Evolutionary conservation across 2,329 filamentous ascomycete species (phyloP), one percentile per base, ranked within the genome.

Genomic region (Emergomyces pasteurianus): DNA sequence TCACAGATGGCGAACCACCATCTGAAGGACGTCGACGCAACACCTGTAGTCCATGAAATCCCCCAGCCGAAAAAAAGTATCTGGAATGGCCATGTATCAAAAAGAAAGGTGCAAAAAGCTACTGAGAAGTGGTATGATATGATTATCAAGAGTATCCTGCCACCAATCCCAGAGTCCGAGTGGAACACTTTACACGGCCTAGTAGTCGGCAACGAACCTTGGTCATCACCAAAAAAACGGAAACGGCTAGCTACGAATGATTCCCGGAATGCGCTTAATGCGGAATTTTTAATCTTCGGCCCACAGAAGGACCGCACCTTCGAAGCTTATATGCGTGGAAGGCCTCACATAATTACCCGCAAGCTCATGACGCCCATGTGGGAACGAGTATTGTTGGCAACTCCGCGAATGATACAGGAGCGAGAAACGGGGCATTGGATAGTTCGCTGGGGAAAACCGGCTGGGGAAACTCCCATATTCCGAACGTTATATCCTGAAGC

Each of bases 281-380:
- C 70, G 47, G 66, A 68, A 21, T 69, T 75, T 49, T 61, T 78
- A 59, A 67, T 69, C 7, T 62, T 68, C 2, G 74, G 75, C 1
- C 74, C 75, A 7, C 65, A 70, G 53, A 74, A 74, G 61, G 70
- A 68, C 2, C 61, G 62, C 5, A 75, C 74, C 0, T 75, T 77
- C 53, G 63, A 63, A 5, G 57, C 64, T 28, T 76, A 70, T 61
- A 62, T 59, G 8, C 64, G 66, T 58, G 75, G 74, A 8, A 72
- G 75, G 40, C 75, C 75, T 16, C 76, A 77, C 61, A 64, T 63
- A 3, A 71, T 78, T 47, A 76, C 73, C 6, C 61, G 67, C 21
- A 70, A 75, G 14, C 70, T 77, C 54, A 74, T 78, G 70, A 66
- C 63, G 10, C 69, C 71, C 34, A 60, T 71, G 18, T 77, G 75